Evolutionary conservation across 176 grass and related monocot genomes (phyloP).

Genomic region (Oryza nivara): DNA sequence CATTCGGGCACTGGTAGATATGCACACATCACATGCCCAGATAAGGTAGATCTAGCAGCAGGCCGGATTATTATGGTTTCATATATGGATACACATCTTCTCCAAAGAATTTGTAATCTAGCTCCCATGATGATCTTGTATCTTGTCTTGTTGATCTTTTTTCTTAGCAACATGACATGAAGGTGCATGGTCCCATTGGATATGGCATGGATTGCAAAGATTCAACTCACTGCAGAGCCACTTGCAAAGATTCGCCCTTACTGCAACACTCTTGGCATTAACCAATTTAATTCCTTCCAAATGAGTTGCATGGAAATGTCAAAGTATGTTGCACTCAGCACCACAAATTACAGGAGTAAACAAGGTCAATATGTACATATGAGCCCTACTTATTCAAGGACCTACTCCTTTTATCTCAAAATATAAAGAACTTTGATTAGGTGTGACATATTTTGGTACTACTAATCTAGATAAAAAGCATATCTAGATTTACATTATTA

Average conservation of each 20-base stretch:
- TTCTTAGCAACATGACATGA: background rate
- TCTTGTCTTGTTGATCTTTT: conserved; percentile 16
- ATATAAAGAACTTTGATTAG: too few species aligned
- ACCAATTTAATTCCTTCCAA: background rate
- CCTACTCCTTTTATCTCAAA: too few species aligned
- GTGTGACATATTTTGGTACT: too few species aligned
- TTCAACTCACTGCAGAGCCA: conserved; percentile 2
- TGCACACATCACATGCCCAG: background rate
- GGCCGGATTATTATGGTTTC: background rate
- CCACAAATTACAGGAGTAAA: too few species aligned
- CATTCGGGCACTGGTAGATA: too few species aligned
- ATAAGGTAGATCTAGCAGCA: conserved; percentile 7
- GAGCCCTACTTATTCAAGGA: too few species aligned
- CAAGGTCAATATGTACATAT: background rate
- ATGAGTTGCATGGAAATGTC: background rate
- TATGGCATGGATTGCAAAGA: background rate
- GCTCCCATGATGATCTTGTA: background rate
- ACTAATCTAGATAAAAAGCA: too few species aligned
- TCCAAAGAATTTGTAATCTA: background rate
- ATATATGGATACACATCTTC: background rate
- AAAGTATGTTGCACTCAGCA: background rate
- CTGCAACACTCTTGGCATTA: background rate
- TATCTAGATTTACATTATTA: too few species aligned
- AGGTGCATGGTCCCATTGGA: background rate
- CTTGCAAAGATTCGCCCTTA: background rate